A percentile compares a stretch with the other conserved stretches of the same genome.
These are phyloP conservation scores for Magnaporthiopsis poae DNA, from an alignment of 2,329 filamentous ascomycete genomes.

Conservation along the genomic window DNA sequence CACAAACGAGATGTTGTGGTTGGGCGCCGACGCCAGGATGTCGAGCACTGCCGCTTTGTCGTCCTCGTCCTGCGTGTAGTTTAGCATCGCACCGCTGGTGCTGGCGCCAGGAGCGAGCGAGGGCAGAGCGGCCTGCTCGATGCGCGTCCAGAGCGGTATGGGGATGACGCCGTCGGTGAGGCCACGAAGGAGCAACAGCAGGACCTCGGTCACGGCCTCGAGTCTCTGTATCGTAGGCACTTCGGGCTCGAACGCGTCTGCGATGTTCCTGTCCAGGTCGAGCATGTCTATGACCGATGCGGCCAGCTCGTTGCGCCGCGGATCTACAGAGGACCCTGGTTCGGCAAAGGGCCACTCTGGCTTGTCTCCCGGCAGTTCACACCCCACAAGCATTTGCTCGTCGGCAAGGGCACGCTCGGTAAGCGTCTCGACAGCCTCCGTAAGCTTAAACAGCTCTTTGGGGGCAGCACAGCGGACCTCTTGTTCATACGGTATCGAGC, in stretches of 20 bases:
- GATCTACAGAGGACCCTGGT: neutral
- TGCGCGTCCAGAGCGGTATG: conserved; percentile 55
- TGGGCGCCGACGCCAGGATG: conserved; percentile 58
- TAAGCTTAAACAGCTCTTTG: conserved; percentile 79
- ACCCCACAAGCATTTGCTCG: conserved; percentile 50
- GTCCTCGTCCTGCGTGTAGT: conserved; percentile 25
- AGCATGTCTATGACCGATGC: conserved; percentile 51
- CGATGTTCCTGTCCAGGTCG: conserved; percentile 57
- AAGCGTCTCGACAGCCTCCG: conserved; percentile 59
- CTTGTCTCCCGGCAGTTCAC: conserved; percentile 38
- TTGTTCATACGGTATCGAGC: conserved; percentile 44
- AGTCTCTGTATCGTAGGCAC: conserved; percentile 57
- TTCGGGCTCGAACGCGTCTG: conserved; percentile 52
- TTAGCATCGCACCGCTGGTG: conserved; percentile 25
- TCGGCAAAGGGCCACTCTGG: conserved; percentile 50
- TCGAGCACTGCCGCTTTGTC: conserved; percentile 56
- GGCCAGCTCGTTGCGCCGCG: conserved; percentile 5
- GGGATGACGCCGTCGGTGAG: conserved; percentile 74
- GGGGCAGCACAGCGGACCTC: conserved; percentile 70
- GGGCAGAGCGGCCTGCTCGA: conserved; percentile 42
- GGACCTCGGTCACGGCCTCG: conserved; percentile 61
- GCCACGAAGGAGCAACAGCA: conserved; percentile 64
- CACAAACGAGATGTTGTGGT: conserved; percentile 81
- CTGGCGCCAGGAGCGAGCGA: conserved; percentile 22
- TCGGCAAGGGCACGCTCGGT: conserved; percentile 50